phyloP scores from a whole-genome alignment of 805 yeast genomes.

The Yamadazyma nakazawae region DNA sequence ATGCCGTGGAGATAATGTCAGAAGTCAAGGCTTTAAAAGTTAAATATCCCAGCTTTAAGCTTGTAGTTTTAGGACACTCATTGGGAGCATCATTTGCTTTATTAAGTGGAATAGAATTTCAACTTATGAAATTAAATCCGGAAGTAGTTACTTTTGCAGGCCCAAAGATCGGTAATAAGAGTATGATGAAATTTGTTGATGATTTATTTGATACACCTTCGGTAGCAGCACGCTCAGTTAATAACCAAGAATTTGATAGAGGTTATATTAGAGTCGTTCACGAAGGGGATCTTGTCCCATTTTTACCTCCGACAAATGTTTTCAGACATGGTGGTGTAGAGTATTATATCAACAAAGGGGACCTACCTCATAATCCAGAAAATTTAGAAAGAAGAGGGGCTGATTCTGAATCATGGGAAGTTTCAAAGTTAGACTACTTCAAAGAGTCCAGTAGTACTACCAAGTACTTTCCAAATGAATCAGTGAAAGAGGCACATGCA shows the following conservation, averaged over 20 bases:
- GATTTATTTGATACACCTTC: conserved; percentile 38
- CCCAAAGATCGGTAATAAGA: conserved; percentile 60
- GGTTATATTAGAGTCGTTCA: conserved; percentile 58
- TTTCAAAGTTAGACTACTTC: background rate
- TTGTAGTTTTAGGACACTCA: conserved; percentile 70
- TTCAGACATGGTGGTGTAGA: conserved; percentile 51
- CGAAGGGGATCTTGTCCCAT: conserved; percentile 55
- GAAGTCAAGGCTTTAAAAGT: conserved; percentile 30
- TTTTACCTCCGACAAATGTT: conserved; percentile 51
- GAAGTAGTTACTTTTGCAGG: conserved; percentile 58
- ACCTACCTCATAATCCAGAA: conserved; percentile 34
- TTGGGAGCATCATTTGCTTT: conserved; percentile 71
- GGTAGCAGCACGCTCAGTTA: conserved; percentile 19
- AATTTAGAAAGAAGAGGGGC: conserved; percentile 16
- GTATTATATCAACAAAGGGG: conserved; percentile 39
- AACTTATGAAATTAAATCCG: conserved; percentile 51
- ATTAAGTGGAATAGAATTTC: conserved; percentile 60
- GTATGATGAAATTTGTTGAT: conserved; percentile 53
- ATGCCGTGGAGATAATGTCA: conserved; percentile 36
- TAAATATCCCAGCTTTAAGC: conserved; percentile 44
- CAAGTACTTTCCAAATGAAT: conserved; percentile 18
- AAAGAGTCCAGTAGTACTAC: background rate
- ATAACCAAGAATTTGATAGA: conserved; percentile 21
- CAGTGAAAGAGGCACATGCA: conserved; percentile 29
- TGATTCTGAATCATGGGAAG: background rate